Base-by-base conservation (phyloP, 345 rosid species). In the Acer saccharum region DNA sequence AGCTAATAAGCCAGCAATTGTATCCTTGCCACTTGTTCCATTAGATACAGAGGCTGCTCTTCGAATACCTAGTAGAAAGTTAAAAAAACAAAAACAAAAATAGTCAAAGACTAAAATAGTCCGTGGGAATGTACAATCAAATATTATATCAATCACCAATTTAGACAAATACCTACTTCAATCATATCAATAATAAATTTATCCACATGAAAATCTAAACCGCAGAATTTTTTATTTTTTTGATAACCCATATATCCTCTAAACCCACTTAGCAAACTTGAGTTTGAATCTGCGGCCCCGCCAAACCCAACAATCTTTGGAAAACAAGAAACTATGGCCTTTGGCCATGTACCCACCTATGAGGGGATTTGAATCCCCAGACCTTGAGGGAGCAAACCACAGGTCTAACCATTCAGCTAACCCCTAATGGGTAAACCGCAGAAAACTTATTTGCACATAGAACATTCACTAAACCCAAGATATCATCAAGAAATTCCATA, bases 1-100 rank as follows among this genome's bases (percentile, higher is more conserved):
- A 80, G 99, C 98, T 79, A 96, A 80, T 79, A 96, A 86, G 75
- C 97, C 84, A 61, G 98, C 94, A 84, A 96, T 89, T 73, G 99
- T 94, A 76, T 92, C 99, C 92, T 82, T 96, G 81, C 88, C 83
- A 75, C 89, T 89, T 32, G 89, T 84, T 74, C 86, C 92, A 83
- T 87, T 86, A 58, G 96, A 87, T 29, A 92, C 57, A 77, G 95
- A 86, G 54, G 97, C 78, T 48, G 90, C 83, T 88, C 90, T 90
- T 70, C 92, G 85, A 52, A 76, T 73, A 77, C 97, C 98, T 94
- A 80, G 5, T 62, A 81, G 50, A 74, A 73, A 72, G 69, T 74
- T 35, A 35, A 72, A 55, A 35, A 70, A 68, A 68, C 8, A 27
- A 65, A 66, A 71, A 14, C 2, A 20, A 10, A 11, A 46, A 9